Conservation (phyloP, 2,329 filamentous ascomycete genomes). For the Verticillium alfalfae region DNA sequence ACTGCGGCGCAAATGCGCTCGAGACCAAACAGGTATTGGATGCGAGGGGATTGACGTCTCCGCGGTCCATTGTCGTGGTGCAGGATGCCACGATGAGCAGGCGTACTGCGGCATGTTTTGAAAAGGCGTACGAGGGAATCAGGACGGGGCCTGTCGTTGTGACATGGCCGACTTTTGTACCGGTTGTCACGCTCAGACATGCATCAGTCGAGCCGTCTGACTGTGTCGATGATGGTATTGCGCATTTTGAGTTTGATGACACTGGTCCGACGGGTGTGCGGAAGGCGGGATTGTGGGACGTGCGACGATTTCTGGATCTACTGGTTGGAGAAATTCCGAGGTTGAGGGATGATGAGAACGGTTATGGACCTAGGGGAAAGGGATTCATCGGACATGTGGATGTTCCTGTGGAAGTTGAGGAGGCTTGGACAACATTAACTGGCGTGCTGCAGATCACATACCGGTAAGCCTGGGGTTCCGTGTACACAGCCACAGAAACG, state of each 20-base stretch:
- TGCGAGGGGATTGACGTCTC: slow-evolving; percentile 13
- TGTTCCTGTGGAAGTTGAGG: slow-evolving; percentile 26
- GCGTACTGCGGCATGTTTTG: slow-evolving; percentile 32
- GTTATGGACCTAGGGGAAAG: slow-evolving; percentile 36
- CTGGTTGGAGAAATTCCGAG: slow-evolving; percentile 36
- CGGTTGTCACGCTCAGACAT: neutral
- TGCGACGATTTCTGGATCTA: slow-evolving; percentile 31
- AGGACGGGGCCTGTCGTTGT: neutral
- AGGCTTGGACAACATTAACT: slow-evolving; percentile 18
- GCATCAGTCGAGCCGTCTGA: neutral
- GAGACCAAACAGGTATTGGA: slow-evolving; percentile 28
- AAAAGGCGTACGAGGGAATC: slow-evolving; percentile 24
- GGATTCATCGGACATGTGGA: slow-evolving; percentile 37
- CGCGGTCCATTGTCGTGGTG: slow-evolving; percentile 24
- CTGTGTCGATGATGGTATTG: neutral
- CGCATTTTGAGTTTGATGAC: neutral
- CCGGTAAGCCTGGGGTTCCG: neutral
- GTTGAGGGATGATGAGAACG: slow-evolving; percentile 30
- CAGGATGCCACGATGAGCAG: slow-evolving; percentile 41
- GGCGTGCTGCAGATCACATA: neutral
- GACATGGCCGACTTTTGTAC: slow-evolving; percentile 9
- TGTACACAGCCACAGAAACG: no score
- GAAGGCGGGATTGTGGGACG: slow-evolving; percentile 25
- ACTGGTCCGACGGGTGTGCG: neutral
- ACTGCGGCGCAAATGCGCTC: slow-evolving; percentile 36